Evolutionary conservation across 1,284 basidiomycete species (phyloP), one percentile per base, ranked within the genome.

Genomic region (Boletus semigastroideus): DNA sequence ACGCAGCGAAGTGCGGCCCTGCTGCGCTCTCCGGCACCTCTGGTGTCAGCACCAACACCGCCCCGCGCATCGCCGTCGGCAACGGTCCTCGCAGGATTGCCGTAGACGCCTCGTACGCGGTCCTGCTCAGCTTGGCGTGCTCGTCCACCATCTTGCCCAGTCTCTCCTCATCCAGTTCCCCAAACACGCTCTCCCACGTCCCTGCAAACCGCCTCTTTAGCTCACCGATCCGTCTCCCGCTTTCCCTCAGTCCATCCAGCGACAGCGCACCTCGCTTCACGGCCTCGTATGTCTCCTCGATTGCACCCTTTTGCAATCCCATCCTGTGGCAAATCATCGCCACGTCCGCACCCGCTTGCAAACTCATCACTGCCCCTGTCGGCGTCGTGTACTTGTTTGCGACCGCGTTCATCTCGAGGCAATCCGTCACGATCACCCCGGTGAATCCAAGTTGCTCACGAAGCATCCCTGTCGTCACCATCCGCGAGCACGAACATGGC

Each of bases 341-440:
- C 14, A 88, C 68, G 52, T 88, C 86, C 17, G 82, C 82, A 4
- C 84, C 86, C 0, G 86, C 84, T 44, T 71, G 68, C 33, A 87
- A 63, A 4, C 79, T 76, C 52, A 74, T 63, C 16, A 85, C 74
- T 0, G 83, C 80, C 3, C 82, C 84, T 41, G 72, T 74, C 46
- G 78, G 74, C 3, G 78, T 67, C 14, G 80, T 82, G 54, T 78
- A 78, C 11, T 74, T 77, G 30, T 74, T 72, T 0, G 78, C 75
- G 16, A 87, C 78, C 14, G 86, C 84, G 44, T 82, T 80, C 86
- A 88, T 87, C 68, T 86, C 84, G 17, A 87, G 69, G 58, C 84
- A 86, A 62, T 86, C 84, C 1, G 84, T 86, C 22, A 85, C 83
- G 16, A 84, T 67, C 22, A 86, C 76, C 1, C 83, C 82, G 2